Base-by-base conservation (phyloP, 2,329 filamentous ascomycete species). In the Talaromyces sp. region DNA sequence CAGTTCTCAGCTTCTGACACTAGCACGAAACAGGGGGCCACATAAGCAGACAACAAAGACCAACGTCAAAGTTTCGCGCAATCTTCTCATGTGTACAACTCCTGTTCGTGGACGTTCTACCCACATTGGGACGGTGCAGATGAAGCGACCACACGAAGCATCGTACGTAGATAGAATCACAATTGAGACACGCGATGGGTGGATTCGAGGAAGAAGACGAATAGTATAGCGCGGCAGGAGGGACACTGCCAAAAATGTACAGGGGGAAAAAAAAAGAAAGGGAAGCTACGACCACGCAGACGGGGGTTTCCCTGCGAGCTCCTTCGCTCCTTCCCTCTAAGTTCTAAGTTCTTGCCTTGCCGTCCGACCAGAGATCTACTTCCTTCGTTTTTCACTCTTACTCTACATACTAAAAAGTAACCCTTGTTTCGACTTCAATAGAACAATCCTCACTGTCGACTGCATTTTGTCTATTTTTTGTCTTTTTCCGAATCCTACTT, bases 21-120 rank as follows among this genome's bases (percentile, higher is more conserved):
- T 54, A 62, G 39, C 47, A 43, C 35, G 35, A 62, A 54, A 62
- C 59, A 62, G 33, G 59, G 47, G 47, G 33, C 47, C 59, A 52
- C 41, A 19, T 39, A 54, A 43, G 16, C 59, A 37, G 22, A 50
- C 59, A 50, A 48, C 45, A 14, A 48, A 39, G 31, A 56, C 52
- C 48, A 52, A 33, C 24, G 27, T 52, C 48, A n/a, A 16, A 33
- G 48, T 52, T 52, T 52, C 47, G 27, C 35, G n/a, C 16, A 13
- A 13, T 54, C 2, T 54, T 39, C 33, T 37, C 52, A 56, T 56
- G 52, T 56, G 52, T 56, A 37, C 52, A 39, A 39, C 33, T 56
- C 52, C 52, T 39, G 52, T 56, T 56, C 52, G 31, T 56, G 19
- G 52, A n/a, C 7, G 27, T 19, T 9, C 9, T 37, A 19, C n/a